Percentiles rank a stretch among this genome's conserved stretches.
Conservation (phyloP, 2,329 filamentous ascomycete genomes). For the Sclerotinia glacialis region DNA sequence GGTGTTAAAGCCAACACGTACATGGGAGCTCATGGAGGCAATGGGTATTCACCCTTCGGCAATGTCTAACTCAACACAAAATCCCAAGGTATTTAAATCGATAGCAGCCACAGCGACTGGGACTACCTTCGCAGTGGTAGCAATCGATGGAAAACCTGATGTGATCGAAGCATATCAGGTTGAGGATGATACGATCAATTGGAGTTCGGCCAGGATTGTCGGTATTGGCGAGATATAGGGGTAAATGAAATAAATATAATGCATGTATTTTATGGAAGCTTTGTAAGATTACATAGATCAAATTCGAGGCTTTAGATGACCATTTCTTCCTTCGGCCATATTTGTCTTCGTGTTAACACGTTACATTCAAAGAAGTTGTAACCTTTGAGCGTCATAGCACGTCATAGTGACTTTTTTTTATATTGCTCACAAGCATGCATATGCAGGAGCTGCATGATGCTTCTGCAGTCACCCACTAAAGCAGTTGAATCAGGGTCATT, state of each 20-base stretch:
- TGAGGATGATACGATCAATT: constrained; percentile 8
- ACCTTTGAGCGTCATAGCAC: background rate
- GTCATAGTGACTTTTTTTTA: background rate
- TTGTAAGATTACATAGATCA: constrained; percentile 1
- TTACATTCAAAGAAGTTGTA: background rate
- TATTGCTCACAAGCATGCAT: background rate
- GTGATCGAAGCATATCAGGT: constrained; percentile 5
- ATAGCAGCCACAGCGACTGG: constrained; percentile 25
- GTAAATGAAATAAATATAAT: constrained; percentile 9
- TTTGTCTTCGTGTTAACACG: background rate
- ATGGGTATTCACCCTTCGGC: constrained; percentile 20
- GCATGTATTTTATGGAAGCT: background rate
- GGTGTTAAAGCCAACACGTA: constrained; percentile 12
- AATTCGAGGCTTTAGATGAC: background rate
- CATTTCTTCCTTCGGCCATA: background rate
- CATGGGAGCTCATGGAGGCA: background rate
- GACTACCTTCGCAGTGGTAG: constrained; percentile 24
- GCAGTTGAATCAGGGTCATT: no score
- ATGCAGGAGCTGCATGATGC: background rate
- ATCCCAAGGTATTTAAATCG: constrained; percentile 15
- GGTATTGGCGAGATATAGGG: constrained; percentile 21
- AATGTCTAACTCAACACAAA: constrained; percentile 25
- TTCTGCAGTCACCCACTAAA: constrained; percentile 5
- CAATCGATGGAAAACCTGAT: background rate
- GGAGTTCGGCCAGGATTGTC: constrained; percentile 8